These are phyloP conservation scores for Melaleuca quinquenervia DNA, from an alignment of 345 rosid species.

Conservation along the genomic window DNA sequence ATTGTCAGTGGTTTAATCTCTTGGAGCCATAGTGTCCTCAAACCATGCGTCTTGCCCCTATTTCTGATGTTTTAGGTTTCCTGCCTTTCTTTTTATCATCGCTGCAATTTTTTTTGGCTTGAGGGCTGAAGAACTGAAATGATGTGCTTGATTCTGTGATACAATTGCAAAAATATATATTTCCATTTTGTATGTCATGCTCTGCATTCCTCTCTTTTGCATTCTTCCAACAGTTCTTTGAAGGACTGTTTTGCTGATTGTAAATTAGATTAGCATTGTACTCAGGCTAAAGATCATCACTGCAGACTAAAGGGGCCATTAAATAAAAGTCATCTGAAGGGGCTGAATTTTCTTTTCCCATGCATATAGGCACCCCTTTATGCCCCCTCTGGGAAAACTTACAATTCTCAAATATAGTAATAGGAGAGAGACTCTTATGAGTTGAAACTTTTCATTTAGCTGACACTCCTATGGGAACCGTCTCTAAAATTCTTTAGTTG, in stretches of 20 bases:
- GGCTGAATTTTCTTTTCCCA: not conserved
- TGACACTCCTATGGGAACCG: not conserved
- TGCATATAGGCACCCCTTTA: not conserved
- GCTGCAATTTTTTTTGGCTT: not conserved
- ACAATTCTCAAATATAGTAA: not conserved
- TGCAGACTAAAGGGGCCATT: not conserved
- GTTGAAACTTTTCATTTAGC: not conserved
- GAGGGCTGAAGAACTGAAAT: not conserved
- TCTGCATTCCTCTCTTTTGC: not conserved
- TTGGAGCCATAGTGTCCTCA: not conserved
- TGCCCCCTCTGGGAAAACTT: not conserved
- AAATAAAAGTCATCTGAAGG: not conserved
- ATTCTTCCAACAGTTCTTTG: not conserved
- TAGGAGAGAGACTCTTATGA: not conserved
- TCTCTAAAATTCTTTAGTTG: not conserved
- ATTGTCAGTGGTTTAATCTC: not conserved
- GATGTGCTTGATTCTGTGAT: not conserved
- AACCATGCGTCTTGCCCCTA: not conserved
- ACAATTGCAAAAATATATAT: not conserved
- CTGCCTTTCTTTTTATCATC: not conserved
- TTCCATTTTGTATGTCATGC: not conserved
- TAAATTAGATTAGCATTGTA: not conserved
- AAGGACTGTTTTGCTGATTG: not conserved
- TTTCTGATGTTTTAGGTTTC: not conserved
- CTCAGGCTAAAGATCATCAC: not conserved